Evolutionary conservation across 768 basidiomycete genomes (phyloP).

Genomic region (Hydnomerulius pinastri): DNA sequence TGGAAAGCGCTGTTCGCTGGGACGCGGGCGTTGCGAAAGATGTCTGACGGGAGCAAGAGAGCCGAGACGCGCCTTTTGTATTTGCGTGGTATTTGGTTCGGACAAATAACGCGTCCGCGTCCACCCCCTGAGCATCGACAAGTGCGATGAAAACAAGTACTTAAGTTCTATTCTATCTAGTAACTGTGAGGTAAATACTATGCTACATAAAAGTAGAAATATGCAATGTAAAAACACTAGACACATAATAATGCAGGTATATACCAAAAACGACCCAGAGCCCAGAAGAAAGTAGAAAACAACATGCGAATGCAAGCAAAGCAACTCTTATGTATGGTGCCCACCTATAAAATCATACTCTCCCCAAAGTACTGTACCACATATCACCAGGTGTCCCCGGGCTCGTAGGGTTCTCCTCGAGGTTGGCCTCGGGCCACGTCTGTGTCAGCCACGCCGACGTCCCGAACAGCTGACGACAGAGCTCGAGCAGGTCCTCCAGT

Average conservation of each 20-base stretch:
- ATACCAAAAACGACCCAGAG: too few relatives aligned
- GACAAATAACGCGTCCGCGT: slow-evolving; percentile 22
- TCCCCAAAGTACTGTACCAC: slow-evolving; percentile 33
- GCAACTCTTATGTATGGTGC: too few relatives aligned
- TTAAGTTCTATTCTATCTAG: too few relatives aligned
- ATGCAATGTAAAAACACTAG: too few relatives aligned
- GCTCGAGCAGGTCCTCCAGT: slow-evolving; percentile 42
- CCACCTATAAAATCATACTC: slow-evolving; percentile 4
- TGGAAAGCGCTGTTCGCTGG: slow-evolving; percentile 18
- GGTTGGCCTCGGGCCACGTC: not conserved
- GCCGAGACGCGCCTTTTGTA: slow-evolving; percentile 7
- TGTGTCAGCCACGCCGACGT: slow-evolving; percentile 44
- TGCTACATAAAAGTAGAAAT: too few relatives aligned
- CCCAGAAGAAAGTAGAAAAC: too few relatives aligned
- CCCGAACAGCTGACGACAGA: slow-evolving; percentile 45
- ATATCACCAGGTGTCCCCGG: slow-evolving; percentile 8
- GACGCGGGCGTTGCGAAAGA: slow-evolving; percentile 9
- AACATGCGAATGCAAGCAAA: too few relatives aligned
- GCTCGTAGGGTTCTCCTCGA: not conserved
- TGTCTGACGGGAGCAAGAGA: not conserved
- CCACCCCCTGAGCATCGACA: too few relatives aligned
- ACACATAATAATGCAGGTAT: too few relatives aligned
- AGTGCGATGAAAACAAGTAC: too few relatives aligned
- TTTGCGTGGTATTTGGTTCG: slow-evolving; percentile 19
- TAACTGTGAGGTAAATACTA: too few relatives aligned